phyloP scores from a whole-genome alignment of 441 rosid genomes.

The Theobroma grandiflorum region DNA sequence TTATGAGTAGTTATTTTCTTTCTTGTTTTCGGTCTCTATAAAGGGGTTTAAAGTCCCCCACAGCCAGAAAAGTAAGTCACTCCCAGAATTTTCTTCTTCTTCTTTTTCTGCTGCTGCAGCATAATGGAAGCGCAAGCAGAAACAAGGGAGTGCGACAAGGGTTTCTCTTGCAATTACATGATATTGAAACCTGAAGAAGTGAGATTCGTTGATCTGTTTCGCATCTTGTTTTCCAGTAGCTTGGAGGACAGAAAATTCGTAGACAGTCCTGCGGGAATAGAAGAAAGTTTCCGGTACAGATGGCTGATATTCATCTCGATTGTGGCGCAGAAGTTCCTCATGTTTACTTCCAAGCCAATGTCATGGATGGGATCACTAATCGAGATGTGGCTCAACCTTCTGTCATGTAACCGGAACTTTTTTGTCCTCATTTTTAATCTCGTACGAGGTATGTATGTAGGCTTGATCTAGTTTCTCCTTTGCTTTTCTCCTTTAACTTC shows the following conservation, averaged over 20 bases:
- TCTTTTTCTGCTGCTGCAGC: not conserved
- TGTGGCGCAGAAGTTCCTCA: conserved; percentile 49
- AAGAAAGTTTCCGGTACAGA: conserved; percentile 47
- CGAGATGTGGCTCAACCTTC: conserved; percentile 57
- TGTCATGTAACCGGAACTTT: conserved; percentile 44
- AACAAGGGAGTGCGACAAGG: conserved; percentile 47
- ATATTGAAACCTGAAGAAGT: conserved; percentile 60
- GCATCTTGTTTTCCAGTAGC: conserved; percentile 44
- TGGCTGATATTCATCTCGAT: conserved; percentile 64
- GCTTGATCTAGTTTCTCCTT: not conserved
- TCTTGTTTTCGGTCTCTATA: not conserved
- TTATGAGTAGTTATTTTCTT: not conserved
- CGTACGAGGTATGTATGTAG: conserved; percentile 41
- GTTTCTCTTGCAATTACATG: conserved; percentile 48
- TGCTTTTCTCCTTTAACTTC: not conserved
- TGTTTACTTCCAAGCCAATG: conserved; percentile 43
- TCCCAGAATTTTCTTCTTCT: not conserved
- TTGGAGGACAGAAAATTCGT: conserved; percentile 45
- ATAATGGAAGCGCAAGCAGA: not conserved
- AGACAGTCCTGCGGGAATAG: conserved; percentile 44
- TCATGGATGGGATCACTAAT: conserved; percentile 46
- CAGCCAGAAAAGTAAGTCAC: not conserved
- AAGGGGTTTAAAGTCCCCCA: not conserved
- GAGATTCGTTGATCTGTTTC: conserved; percentile 50
- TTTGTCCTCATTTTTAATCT: conserved; percentile 39